Evolutionary conservation across 306 rosid species (phyloP).

Genomic region (Quercus aquifolioides): DNA sequence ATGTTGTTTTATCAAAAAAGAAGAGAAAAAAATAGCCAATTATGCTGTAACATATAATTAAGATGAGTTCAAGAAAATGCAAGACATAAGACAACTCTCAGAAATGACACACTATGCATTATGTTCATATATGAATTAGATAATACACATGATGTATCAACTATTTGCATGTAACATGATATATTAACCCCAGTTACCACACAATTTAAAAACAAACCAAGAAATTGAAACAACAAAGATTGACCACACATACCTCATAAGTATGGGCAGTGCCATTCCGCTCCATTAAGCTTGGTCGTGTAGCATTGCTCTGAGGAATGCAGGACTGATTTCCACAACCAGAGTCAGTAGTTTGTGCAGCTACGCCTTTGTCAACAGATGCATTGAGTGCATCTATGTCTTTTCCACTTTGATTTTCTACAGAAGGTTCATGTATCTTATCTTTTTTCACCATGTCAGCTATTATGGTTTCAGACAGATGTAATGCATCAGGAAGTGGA

Average conservation of each 20-base stretch:
- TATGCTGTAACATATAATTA: not conserved
- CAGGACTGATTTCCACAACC: conserved; percentile 28
- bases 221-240: conserved; percentile 6
- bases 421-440: conserved; percentile 16
- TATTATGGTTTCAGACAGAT: conserved; percentile 37
- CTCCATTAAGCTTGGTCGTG: conserved; percentile 50
- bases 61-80: too few species aligned
- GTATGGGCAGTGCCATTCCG: conserved; percentile 47
- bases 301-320: conserved; percentile 18
- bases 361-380: conserved; percentile 22
- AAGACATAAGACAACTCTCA: not conserved
- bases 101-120: not conserved
- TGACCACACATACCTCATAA: conserved; percentile 50
- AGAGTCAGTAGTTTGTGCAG: conserved; percentile 29
- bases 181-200: not conserved
- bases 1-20: too few species aligned
- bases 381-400: conserved; percentile 23
- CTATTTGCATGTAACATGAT: not conserved
- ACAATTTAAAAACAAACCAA: conserved; percentile 1
- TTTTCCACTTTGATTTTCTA: conserved; percentile 28
- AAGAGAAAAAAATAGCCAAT: not conserved
- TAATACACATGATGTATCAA: not conserved
- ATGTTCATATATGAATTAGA: not conserved
- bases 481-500: conserved; percentile 75
- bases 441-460: conserved; percentile 37